These are phyloP conservation scores for Hemisphaericaspora lyxosophila DNA, from an alignment of 1,139 yeast species.

Conservation along the genomic window DNA sequence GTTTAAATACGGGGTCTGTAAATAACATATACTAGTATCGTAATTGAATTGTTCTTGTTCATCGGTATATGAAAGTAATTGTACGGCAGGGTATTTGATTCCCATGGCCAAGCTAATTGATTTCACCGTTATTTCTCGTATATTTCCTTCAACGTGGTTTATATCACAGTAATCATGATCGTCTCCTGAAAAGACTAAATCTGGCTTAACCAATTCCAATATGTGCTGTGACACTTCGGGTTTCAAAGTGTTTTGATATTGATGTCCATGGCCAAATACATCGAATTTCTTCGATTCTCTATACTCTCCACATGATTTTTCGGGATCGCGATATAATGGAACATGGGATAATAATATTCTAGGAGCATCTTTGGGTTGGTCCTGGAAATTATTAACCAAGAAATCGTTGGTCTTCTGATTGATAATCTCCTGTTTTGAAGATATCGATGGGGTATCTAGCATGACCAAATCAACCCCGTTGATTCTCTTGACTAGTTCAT, in stretches of 20 bases:
- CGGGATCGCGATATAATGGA: conserved; percentile 45
- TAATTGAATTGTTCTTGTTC: conserved; percentile 25
- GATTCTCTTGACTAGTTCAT: conserved; percentile 28
- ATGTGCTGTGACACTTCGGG: conserved; percentile 58
- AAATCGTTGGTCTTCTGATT: conserved; percentile 31
- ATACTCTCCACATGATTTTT: conserved; percentile 41
- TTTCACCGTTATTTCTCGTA: conserved; percentile 52
- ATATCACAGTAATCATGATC: conserved; percentile 81
- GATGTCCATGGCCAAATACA: conserved; percentile 43
- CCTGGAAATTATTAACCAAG: conserved; percentile 20
- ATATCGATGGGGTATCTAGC: conserved; percentile 46
- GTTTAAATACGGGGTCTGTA: conserved; percentile 50
- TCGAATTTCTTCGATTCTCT: conserved; percentile 34
- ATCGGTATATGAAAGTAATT: conserved; percentile 38
- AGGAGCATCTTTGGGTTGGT: conserved; percentile 22
- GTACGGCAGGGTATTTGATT: conserved; percentile 53
- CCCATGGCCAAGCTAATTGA: conserved; percentile 66
- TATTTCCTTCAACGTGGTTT: conserved; percentile 25
- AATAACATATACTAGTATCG: conserved; percentile 45
- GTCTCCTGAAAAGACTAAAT: conserved; percentile 81
- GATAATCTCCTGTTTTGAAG: conserved; percentile 31
- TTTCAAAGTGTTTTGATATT: conserved; percentile 55
- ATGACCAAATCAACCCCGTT: conserved; percentile 47
- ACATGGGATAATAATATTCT: conserved; percentile 49
- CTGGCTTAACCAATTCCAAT: conserved; percentile 59